Evolutionary conservation across 768 basidiomycete species (phyloP).

Genomic region (Candolleomyces aberdarensis): DNA sequence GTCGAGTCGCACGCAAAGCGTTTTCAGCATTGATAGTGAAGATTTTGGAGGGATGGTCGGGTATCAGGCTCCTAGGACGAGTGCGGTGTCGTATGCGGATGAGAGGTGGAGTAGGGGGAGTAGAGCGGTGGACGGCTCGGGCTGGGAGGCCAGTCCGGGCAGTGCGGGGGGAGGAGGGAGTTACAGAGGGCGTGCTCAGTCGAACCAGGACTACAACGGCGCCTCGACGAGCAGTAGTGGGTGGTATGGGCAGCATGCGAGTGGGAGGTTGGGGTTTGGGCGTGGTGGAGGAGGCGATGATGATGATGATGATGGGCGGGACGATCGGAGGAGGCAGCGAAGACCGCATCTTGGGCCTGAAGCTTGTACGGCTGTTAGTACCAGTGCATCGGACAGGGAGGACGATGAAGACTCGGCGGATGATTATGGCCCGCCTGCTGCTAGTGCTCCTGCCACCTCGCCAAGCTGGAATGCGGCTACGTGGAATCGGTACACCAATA

Average conservation of each 20-base stretch:
- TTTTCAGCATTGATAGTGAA: not conserved
- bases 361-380: not conserved
- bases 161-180: constrained; percentile 5
- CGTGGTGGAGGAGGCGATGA: constrained; percentile 24
- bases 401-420: constrained; percentile 29
- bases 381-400: constrained; percentile 21
- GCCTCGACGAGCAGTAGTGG: not conserved
- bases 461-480: not conserved
- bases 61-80: not conserved
- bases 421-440: constrained; percentile 2
- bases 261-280: constrained; percentile 11
- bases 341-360: constrained; percentile 13
- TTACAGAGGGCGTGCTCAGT: constrained; percentile 1
- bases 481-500: not conserved
- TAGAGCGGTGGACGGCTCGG: not conserved
- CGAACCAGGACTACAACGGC: not conserved
- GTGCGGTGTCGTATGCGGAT: not conserved
- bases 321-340: constrained; percentile 32
- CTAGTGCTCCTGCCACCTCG: not conserved
- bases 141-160: not conserved
- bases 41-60: not conserved
- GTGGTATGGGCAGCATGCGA: not conserved
- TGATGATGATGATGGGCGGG: constrained; percentile 35
- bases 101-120: not conserved
- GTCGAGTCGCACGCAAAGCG: not conserved